Evolutionary conservation across 176 grass and related monocot genomes (phyloP), one percentile per base, ranked within the genome.

Genomic region (Bolboschoenus planiculmis): DNA sequence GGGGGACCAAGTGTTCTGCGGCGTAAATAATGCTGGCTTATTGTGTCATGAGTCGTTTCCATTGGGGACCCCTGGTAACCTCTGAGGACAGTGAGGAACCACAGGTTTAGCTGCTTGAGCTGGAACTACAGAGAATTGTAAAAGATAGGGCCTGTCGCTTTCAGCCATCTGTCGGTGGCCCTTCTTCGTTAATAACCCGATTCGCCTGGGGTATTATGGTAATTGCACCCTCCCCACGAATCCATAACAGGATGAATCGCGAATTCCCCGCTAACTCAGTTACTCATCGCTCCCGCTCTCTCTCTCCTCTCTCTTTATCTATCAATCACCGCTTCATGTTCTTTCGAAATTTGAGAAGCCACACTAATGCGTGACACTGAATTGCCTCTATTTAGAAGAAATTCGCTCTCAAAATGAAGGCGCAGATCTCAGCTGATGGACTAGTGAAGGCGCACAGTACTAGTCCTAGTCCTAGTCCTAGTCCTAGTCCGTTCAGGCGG

Each of bases 101-200:
- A 50, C 47, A 50, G 11, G 47, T 15, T 15, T 9, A 50, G 50
- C 50, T 18, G 3, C 15, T 16, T 3, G 18, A 15, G 14, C 2
- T 40, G 2, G 37, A 5, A 5, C 37, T 3, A 40, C 50, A 53
- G 4, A 50, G 24, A 72, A 67, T 29, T 48, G n/a, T 18, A 42
- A 58, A 84, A 26, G 27, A 70, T 23, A 6, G 65, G 58, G 21
- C 35, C 24, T 33, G 73, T 79, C 84, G 58, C 68, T 63, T 46
- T 85, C 84, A 27, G 37, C 73, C 51, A 85, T 78, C 64, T 83
- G 87, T 89, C 87, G 87, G 87, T 78, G 87, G 83, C 59, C 56
- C 39, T 5, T 11, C 13, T 58, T 71, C 21, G 18, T 40, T 18
- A 82, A 85, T 81, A 79, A 30, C 18, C 16, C 29, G 63, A 18